phyloP scores from a whole-genome alignment of 2,329 filamentous ascomycete species.

The Fusarium staphyleae region DNA sequence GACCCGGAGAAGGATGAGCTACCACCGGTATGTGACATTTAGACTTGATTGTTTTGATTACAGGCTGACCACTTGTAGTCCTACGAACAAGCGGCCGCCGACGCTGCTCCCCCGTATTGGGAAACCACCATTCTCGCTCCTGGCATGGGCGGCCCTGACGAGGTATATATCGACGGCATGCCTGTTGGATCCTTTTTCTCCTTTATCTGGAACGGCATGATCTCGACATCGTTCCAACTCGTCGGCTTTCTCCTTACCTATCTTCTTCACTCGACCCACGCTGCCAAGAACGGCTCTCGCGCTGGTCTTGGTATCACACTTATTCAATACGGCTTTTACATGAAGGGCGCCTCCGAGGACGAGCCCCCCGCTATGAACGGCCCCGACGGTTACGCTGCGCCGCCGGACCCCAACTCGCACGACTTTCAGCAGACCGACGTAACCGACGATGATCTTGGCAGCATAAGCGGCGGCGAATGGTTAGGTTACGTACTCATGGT shows the following conservation, averaged over 20 bases:
- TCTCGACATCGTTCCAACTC: slow-evolving; percentile 95
- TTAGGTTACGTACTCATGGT: slow-evolving; percentile 94
- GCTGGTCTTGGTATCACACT: slow-evolving; percentile 94
- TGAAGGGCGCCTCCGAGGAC: slow-evolving; percentile 70
- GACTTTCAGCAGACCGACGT: slow-evolving; percentile 81
- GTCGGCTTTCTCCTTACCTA: slow-evolving; percentile 98
- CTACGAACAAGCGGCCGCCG: slow-evolving; percentile 97
- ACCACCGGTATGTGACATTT: slow-evolving; percentile 76
- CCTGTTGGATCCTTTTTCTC: slow-evolving; percentile 88
- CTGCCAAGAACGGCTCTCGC: slow-evolving; percentile 95
- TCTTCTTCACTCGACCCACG: slow-evolving; percentile 95
- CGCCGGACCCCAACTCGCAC: slow-evolving; percentile 88
- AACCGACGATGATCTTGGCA: slow-evolving; percentile 53
- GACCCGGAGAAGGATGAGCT: slow-evolving; percentile 85
- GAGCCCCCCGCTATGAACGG: slow-evolving; percentile 55
- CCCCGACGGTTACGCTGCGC: slow-evolving; percentile 69
- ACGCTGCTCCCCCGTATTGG: slow-evolving; percentile 97
- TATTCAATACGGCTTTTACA: slow-evolving; percentile 96
- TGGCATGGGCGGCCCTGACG: slow-evolving; percentile 86
- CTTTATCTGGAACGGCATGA: slow-evolving; percentile 93
- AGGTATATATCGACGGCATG: slow-evolving; percentile 96
- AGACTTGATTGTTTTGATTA: neutral
- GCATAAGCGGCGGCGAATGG: slow-evolving; percentile 81
- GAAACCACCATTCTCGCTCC: slow-evolving; percentile 97
- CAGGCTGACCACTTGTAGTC: slow-evolving; percentile 65